Evolutionary conservation across 306 rosid genomes (phyloP), one percentile per base, ranked within the genome.

Genomic region (Hippophae tibetana): DNA sequence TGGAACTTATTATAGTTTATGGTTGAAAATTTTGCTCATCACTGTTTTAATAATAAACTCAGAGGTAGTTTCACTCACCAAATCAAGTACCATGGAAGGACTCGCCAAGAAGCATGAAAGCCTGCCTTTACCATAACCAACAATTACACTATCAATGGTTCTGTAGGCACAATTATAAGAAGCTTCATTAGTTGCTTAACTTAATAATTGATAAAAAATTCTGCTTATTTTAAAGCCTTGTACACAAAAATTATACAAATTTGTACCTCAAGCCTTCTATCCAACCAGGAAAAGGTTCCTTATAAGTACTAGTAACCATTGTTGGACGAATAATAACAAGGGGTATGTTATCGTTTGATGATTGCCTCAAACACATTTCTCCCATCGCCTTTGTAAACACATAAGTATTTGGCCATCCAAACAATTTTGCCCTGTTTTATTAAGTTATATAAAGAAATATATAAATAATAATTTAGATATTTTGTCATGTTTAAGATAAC

Each of bases 331-430:
- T 13, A 54, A 72, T 60, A 12, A 69, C 48, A 13, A 81, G 38
- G 1, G 83, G 75, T 0, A 74, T 2, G 0, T 63, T 64, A 3
- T 57, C 60, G 41, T 63, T 72, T 1, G 9, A 53, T 11, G 23
- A 18, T 18, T 64, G 52, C 8, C 49, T 46, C 12, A 69, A 5
- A 57, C 73, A 10, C 69, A 80, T 73, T 45, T 82, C 84, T 50
- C 84, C 84, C 74, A 75, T 65, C n/a, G 81, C 78, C 31, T 79
- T 75, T 6, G 78, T 79, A n/a, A 69, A 76, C 13, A 53, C 75
- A 9, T 73, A 73, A 1, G 76, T 73, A 45, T 80, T 67, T 57
- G 70, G 75, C 82, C 82, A 76, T 25, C 82, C 85, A 54, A 66
- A 65, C 42, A 68, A 47, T 42, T 53, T 78, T 56, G 81, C 81